Conservation (phyloP, 2,329 filamentous ascomycete species). For the Periglandula ipomoeae region DNA sequence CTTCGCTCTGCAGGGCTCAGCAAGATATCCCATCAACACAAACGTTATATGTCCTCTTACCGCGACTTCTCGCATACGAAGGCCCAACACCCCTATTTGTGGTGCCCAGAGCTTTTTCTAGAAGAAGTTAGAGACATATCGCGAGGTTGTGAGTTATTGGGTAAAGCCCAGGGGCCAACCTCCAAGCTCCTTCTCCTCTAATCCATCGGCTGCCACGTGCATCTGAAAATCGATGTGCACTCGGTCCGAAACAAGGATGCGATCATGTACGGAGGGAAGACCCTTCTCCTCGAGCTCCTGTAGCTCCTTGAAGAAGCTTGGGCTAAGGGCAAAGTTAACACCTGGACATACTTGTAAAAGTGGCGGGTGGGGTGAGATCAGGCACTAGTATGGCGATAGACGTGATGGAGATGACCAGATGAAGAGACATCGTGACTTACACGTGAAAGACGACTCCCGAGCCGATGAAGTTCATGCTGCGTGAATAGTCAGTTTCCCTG, state of each 20-base stretch:
- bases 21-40: neutral
- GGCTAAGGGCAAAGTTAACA: conserved; percentile 13
- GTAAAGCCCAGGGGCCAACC: conserved; percentile 15
- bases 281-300: conserved; percentile 25
- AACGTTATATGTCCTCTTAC: conserved; percentile 3
- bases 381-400: too few species aligned
- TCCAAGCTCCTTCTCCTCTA: conserved; percentile 49
- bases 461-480: conserved; percentile 61
- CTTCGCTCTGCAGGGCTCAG: conserved; percentile 35
- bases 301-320: conserved; percentile 33
- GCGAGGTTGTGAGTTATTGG: neutral
- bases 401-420: conserved; percentile 8
- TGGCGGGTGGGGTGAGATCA: neutral
- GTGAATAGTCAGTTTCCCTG: conserved; percentile 6
- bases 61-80: conserved; percentile 13
- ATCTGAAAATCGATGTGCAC: conserved; percentile 56
- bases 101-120: neutral
- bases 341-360: conserved; percentile 10
- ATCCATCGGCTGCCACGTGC: conserved; percentile 58
- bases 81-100: conserved; percentile 10
- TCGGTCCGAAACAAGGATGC: conserved; percentile 55
- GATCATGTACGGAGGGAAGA: conserved; percentile 20
- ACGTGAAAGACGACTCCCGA: conserved; percentile 58
- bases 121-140: neutral
- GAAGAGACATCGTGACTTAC: conserved; percentile 20